Evolutionary conservation across 768 basidiomycete species (phyloP).

Genomic region (Tulasnella sp.): DNA sequence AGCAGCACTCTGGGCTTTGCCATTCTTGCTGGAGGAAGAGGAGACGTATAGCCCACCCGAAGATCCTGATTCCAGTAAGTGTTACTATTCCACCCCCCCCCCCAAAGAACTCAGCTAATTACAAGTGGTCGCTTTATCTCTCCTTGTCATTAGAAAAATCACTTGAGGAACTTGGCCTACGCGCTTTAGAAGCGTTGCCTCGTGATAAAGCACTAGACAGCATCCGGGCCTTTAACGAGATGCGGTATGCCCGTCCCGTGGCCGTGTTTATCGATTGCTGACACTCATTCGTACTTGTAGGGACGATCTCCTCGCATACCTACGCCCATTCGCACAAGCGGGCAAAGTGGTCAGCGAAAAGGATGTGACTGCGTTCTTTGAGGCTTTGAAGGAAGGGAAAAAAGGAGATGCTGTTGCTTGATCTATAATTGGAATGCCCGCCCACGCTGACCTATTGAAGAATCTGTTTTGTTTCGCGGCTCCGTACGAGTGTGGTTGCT

Average conservation of each 20-base stretch:
- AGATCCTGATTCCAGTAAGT: slow-evolving; percentile 77
- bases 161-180: slow-evolving; percentile 80
- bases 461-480: not conserved
- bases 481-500: not conserved
- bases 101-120: too few relatives aligned
- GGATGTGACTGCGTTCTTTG: slow-evolving; percentile 73
- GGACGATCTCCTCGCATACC: slow-evolving; percentile 68
- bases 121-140: not conserved
- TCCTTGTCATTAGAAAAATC: slow-evolving; percentile 58
- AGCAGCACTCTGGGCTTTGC: slow-evolving; percentile 55
- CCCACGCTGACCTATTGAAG: not conserved
- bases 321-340: slow-evolving; percentile 78
- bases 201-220: slow-evolving; percentile 82
- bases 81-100: not conserved
- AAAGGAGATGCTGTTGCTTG: not conserved
- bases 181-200: slow-evolving; percentile 71
- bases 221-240: slow-evolving; percentile 78
- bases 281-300: slow-evolving; percentile 45
- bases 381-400: slow-evolving; percentile 39
- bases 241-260: slow-evolving; percentile 57
- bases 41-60: slow-evolving; percentile 84
- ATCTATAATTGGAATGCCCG: not conserved
- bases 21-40: slow-evolving; percentile 67
- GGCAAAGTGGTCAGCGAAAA: slow-evolving; percentile 73
- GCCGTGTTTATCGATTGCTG: not conserved